Evolutionary conservation across 257 asterid species (phyloP), one percentile per base, ranked within the genome.

Genomic region (Echium plantagineum): DNA sequence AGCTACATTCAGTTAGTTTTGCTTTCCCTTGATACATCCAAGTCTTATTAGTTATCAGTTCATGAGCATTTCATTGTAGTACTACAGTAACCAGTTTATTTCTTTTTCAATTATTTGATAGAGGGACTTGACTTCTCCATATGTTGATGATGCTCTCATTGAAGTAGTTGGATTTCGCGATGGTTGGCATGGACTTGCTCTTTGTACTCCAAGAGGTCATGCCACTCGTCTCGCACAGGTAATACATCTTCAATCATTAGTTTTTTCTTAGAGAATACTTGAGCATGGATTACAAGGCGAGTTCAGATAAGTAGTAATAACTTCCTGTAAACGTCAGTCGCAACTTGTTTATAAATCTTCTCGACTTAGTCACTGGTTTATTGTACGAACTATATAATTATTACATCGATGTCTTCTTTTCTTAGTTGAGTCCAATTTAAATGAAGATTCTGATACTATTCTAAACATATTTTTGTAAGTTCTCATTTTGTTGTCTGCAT

Each of bases 161-260:
- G 95, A 88, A 75, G 74, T 91, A 47, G 97, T 88, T 65, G 98
- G 97, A 52, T 85, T 88, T 73, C 77, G 84, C 77, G 82, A 88
- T 69, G 96, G 90, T 58, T 85, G 96, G 96, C 96, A 88, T 55
- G 95, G 98, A 28, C 73, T 91, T 19, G 76, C 79, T 61, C 71
- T 88, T 55, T 72, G 77, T 47, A 84, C 96, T 63, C 95, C 95
- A 0, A 85, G 81, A 17, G 98, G 95, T 55, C 98, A 85, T 30
- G 96, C 95, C 60, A 87, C 84, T 3, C 98, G 96, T 61, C 94
- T 88, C 58, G 95, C 96, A 21, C 95, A 91, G 95, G 98, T 81
- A 55, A n/a, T 6, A 8, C 19, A 5, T 4, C 19, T 55, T 28
- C 32, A 28, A 28, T 28, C 5, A 28, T 28, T 28, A 24, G 32